Base-by-base conservation (phyloP, 2,329 filamentous ascomycete genomes). In the Trichoderma endophyticum region DNA sequence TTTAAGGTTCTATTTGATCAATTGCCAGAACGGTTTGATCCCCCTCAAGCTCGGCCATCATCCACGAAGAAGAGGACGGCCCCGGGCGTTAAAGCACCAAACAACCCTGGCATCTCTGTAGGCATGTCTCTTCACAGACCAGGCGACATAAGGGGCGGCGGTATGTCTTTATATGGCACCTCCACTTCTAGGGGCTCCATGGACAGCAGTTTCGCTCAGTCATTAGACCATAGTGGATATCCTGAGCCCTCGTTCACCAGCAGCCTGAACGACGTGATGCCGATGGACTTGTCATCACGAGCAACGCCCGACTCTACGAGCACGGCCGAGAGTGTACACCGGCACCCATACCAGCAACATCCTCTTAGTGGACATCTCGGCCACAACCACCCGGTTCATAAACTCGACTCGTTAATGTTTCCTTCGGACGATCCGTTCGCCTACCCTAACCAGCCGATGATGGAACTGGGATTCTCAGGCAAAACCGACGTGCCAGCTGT, bases 341-440 rank as follows among this genome's bases (percentile, higher is more conserved):
- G 76, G 30, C 79, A 79, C 39, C 76, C 74, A 4, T 80, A 79
- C 66, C 71, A 73, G 64, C 76, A 80, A 3, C 80, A 82, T 11
- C 78, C 78, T 9, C 75, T 81, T 6, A 76, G 77, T 63, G 70
- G 77, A 71, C 72, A 82, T 3, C 75, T 77, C 66, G 68, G 77
- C 73, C 72, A 81, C 61, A 87, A 84, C 75, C 82, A 83, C 5
- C 56, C 66, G 24, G 83, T 94, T 18, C 88, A 92, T 74, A 92
- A 93, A 78, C 86, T 95, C 7, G 91, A 91, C 72, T 89, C 90
- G 4, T 89, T 95, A 82, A 94, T 95, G 91, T 95, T 95, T 77
- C 91, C 92, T 1, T 91, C 92, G 0, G 87, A 89, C 39, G 92
- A 95, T 76, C 92, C 93, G 0, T 92, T 95, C 74, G 91, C 91